phyloP scores from a whole-genome alignment of 164 flowering plant genomes.

The Tetrastigma voinierianum region DNA sequence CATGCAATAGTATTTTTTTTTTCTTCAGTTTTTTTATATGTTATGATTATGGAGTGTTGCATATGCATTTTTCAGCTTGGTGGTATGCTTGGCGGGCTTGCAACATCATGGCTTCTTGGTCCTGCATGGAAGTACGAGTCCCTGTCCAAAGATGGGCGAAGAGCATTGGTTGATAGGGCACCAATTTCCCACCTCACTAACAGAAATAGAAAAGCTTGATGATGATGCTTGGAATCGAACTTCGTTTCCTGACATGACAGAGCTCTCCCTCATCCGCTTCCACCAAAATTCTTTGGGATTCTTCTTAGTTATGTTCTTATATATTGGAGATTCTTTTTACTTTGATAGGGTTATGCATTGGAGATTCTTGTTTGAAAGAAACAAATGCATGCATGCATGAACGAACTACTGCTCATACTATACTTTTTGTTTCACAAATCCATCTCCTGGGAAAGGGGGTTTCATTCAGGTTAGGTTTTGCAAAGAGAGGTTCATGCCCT shows the following conservation, averaged over 20 bases:
- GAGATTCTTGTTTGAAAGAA: too few relatives aligned
- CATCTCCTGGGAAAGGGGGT: too few relatives aligned
- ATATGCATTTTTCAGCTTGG: constrained; percentile 54
- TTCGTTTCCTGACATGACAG: not conserved
- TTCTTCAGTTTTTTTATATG: not conserved
- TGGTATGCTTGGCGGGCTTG: constrained; percentile 86
- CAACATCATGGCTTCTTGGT: constrained; percentile 73
- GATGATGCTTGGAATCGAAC: constrained; percentile 2
- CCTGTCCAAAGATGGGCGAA: constrained; percentile 41
- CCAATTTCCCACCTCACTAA: constrained; percentile 46
- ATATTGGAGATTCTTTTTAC: too few relatives aligned
- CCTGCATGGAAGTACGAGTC: constrained; percentile 74
- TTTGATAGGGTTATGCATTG: too few relatives aligned
- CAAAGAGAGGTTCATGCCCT: too few relatives aligned
- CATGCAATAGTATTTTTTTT: not conserved
- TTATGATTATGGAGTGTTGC: not conserved
- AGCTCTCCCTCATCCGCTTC: too few relatives aligned
- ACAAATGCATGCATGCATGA: too few relatives aligned
- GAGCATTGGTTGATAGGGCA: constrained; percentile 52
- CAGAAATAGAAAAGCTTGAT: constrained; percentile 16
- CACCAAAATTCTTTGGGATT: too few relatives aligned
- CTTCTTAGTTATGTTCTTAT: too few relatives aligned
- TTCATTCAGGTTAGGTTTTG: too few relatives aligned
- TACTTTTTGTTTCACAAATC: too few relatives aligned
- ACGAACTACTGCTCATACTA: too few relatives aligned